Evolutionary conservation across 2,329 filamentous ascomycete species (phyloP).

Genomic region (Pseudogymnoascus sp.): DNA sequence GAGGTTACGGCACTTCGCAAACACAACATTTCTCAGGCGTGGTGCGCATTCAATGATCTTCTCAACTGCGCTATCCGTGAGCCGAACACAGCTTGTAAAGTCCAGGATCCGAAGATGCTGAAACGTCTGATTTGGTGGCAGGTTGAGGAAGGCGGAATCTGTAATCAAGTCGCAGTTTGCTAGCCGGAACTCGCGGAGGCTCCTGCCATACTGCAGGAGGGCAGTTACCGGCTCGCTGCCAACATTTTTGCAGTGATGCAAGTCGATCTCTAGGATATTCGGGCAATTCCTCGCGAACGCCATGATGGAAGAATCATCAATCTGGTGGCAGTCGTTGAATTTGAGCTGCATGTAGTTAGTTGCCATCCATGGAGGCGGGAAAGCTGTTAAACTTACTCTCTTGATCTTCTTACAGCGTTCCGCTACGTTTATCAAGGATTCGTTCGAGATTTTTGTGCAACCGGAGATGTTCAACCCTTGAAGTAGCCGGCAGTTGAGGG

Average conservation of each 20-base stretch:
- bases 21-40: slow-evolving; percentile 81
- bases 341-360: slow-evolving; percentile 57
- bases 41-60: slow-evolving; percentile 83
- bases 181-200: slow-evolving; percentile 84
- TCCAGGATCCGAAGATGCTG: slow-evolving; percentile 91
- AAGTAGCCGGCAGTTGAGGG: slow-evolving; percentile 72
- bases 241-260: slow-evolving; percentile 76
- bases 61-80: slow-evolving; percentile 81
- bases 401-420: slow-evolving; percentile 81
- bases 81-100: slow-evolving; percentile 75
- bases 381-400: slow-evolving; percentile 48
- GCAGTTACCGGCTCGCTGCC: slow-evolving; percentile 78
- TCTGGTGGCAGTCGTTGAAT: slow-evolving; percentile 82
- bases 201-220: slow-evolving; percentile 68
- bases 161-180: slow-evolving; percentile 79
- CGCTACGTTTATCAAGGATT: slow-evolving; percentile 74
- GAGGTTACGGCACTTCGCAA: slow-evolving; percentile 89
- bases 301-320: slow-evolving; percentile 74
- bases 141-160: slow-evolving; percentile 76
- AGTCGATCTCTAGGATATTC: slow-evolving; percentile 92
- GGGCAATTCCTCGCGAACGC: slow-evolving; percentile 84
- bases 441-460: slow-evolving; percentile 77
- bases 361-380: neutral
- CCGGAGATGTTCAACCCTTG: slow-evolving; percentile 91
- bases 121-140: slow-evolving; percentile 63